Evolutionary conservation across 768 basidiomycete genomes (phyloP), one percentile per base, ranked within the genome.

Genomic region (Rhodocollybia butyracea): DNA sequence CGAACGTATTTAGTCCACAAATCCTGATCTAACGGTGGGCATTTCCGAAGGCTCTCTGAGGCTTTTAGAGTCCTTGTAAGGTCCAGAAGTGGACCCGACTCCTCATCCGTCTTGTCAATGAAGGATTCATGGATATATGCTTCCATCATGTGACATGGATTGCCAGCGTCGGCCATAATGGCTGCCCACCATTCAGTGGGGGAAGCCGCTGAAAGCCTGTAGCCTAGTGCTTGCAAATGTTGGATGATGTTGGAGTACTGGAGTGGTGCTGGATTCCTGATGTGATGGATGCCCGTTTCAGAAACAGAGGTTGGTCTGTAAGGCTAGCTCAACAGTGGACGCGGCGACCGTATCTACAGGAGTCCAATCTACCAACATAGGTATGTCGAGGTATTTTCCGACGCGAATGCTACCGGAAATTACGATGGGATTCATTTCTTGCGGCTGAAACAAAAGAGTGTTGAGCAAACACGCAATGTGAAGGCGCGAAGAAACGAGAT

Each of bases 381-480:
- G 30, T 12, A 56, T 46, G 4, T 40, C 29, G 12, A 54, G 58
- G 30, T 40, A 56, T 56, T 59, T 56, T 5, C 58, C 58, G 24
- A 59, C 51, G 11, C 58, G 58, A 4, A 46, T 17, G 42, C 54
- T 55, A 3, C 58, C 58, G 24, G 58, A 54, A 29, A 59, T 59
- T n/a, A 59, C 56, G 36, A 56, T 56, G 8, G 58, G 58, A 46
- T 59, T 47, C 58, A 59, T 59, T 36, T 59, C 58, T n/a, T 55
- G 55, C 10, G 54, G 29, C 58, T 59, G 24, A 34, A 5, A 58
- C n/a, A n/a, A n/a, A n/a, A n/a, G n/a, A n/a, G n/a, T n/a, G 53
- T 31, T 48, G 22, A 8, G 19, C 21, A 19, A 43, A 19, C 41
- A 19, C 7, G 19, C 19, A 43, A 24, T 10, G 15, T 43, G 39